Evolutionary conservation across 495 filamentous ascomycete species (phyloP).

Genomic region (Xylaria venustula): DNA sequence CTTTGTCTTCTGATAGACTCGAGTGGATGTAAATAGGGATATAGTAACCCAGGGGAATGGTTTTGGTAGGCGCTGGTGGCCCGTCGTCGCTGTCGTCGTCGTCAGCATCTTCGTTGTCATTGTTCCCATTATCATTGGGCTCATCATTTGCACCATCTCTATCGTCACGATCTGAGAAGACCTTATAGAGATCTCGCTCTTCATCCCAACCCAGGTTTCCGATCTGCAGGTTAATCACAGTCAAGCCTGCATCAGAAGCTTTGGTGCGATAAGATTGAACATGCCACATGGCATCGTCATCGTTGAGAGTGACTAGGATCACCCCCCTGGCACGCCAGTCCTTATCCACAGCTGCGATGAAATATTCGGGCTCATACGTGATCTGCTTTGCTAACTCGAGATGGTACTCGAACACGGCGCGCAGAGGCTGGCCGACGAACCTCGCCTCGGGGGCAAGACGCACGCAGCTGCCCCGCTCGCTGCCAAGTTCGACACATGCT

Average conservation of each 20-base stretch:
- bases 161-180: background rate
- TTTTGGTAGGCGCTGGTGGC: constrained; percentile 1
- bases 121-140: background rate
- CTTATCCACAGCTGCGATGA: background rate
- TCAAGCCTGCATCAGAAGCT: background rate
- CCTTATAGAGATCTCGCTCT: background rate
- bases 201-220: background rate
- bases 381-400: background rate
- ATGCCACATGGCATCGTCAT: background rate
- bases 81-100: background rate
- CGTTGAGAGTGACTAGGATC: background rate
- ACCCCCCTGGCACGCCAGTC: background rate
- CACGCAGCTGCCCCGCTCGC: background rate
- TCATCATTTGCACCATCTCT: background rate
- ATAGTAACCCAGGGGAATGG: background rate
- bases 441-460: background rate
- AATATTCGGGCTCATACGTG: background rate
- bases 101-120: background rate
- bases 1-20: background rate
- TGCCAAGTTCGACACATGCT: background rate
- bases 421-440: background rate
- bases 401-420: constrained; percentile 1
- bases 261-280: background rate
- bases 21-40: constrained; percentile 2
- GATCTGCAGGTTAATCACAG: constrained; percentile 1